phyloP scores from a whole-genome alignment of 2,329 filamentous ascomycete genomes.

The Helotiales sp. region DNA sequence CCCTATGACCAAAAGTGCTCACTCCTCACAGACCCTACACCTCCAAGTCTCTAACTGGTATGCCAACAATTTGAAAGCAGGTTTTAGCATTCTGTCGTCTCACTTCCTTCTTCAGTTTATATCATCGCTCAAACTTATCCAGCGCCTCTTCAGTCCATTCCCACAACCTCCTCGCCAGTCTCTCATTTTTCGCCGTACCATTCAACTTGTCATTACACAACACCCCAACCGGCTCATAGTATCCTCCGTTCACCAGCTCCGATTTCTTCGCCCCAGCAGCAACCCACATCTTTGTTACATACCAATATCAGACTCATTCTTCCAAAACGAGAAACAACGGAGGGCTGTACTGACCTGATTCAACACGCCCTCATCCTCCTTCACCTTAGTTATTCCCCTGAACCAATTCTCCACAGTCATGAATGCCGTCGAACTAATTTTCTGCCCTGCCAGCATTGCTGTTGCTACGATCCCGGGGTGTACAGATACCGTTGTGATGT shows the following conservation, averaged over 20 bases:
- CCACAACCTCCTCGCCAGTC: constrained; percentile 47
- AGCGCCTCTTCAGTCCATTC: constrained; percentile 44
- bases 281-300: constrained; percentile 41
- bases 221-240: constrained; percentile 45
- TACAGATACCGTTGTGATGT: constrained; percentile 46
- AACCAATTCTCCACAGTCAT: neutral
- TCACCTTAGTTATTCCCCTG: neutral
- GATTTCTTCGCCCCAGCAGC: constrained; percentile 43
- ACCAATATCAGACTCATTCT: neutral
- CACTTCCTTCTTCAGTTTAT: too few species aligned
- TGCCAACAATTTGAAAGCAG: too few species aligned
- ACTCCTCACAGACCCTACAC: too few species aligned
- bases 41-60: too few species aligned
- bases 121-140: constrained; percentile 1
- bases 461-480: constrained; percentile 46
- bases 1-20: too few species aligned
- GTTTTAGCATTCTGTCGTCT: too few species aligned
- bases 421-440: neutral
- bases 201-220: constrained; percentile 37
- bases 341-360: constrained; percentile 45
- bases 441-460: constrained; percentile 10
- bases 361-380: constrained; percentile 43
- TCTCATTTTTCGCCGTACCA: constrained; percentile 36
- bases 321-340: too few species aligned
- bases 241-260: constrained; percentile 40